Evolutionary conservation across 2,329 filamentous ascomycete species (phyloP), one percentile per base, ranked within the genome.

Genomic region (Neoscytalidium dimidiatum): DNA sequence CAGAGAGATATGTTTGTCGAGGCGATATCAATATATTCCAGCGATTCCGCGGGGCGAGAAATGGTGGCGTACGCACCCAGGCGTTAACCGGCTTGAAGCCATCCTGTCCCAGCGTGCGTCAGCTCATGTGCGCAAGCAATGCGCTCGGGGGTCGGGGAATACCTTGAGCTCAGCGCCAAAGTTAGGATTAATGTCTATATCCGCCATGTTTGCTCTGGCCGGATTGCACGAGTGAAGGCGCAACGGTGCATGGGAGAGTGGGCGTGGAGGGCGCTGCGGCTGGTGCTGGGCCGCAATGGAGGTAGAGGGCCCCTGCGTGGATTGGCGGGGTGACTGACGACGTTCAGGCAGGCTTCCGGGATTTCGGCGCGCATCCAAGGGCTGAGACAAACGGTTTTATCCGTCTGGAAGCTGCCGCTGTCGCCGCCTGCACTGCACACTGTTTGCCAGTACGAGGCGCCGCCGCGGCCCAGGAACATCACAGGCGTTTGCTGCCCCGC

Each of bases 111-210:
- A 67, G 64, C 69, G 57, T 58, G 21, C 53, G 66, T 70, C 71
- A 66, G 64, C 33, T 65, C 64, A 66, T 38, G 28, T 26, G 48
- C 31, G 67, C 35, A 19, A 21, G 33, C 35, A 33, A 66, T 43
- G 65, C n/a, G 41, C 62, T 44, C 66, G 53, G 17, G 33, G 64
- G 41, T 28, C 13, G 53, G 33, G 49, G 75, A 80, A 68, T 82
- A 94, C 93, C 90, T 96, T 98, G 78, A 98, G 85, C 83, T 97
- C 94, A 66, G 90, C 88, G 81, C 95, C 95, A 80, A 99, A 97
- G 72, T 92, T 91, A 75, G 92, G 92, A 81, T 88, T 85, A 75
- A 86, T 87, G 72, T 96, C 92, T 79, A 92, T 86, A 79, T 94
- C 91, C 75, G 90, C 89, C 92, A 96, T 96, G 70, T 48, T 68